A percentile compares a stretch with the other conserved stretches of the same genome.
phyloP scores from a whole-genome alignment of 1,139 yeast genomes.

The Suhomyces taliae region DNA sequence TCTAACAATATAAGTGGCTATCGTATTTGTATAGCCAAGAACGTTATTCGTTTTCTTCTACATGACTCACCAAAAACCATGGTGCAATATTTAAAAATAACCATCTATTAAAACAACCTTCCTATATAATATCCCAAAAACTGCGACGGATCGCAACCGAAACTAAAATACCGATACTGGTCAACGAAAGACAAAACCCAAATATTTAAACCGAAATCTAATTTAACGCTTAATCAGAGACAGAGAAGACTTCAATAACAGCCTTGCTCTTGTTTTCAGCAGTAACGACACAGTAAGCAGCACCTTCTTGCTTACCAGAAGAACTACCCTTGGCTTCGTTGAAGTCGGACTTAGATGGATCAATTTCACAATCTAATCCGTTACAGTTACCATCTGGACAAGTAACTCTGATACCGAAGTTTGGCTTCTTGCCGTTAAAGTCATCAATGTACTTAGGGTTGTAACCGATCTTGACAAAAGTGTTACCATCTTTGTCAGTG shows the following conservation, averaged over 20 bases:
- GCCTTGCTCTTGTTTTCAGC: conserved; percentile 66
- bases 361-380: conserved; percentile 78
- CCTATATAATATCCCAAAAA: neutral
- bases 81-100: neutral
- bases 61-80: no score
- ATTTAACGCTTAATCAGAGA: neutral
- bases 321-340: conserved; percentile 51
- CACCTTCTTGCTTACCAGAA: conserved; percentile 60
- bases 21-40: no score
- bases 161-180: neutral
- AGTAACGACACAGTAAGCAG: conserved; percentile 79
- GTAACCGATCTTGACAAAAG: conserved; percentile 86
- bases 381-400: conserved; percentile 69
- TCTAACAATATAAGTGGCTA: no score
- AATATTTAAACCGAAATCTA: neutral
- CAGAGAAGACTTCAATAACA: conserved; percentile 63
- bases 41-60: no score
- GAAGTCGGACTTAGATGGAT: conserved; percentile 61
- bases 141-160: neutral
- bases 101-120: neutral
- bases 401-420: conserved; percentile 68
- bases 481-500: conserved; percentile 64
- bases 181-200: neutral
- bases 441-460: conserved; percentile 78
- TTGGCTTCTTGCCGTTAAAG: conserved; percentile 56